Evolutionary conservation across 2,329 filamentous ascomycete species (phyloP).

Genomic region (Aspergillus piperis): DNA sequence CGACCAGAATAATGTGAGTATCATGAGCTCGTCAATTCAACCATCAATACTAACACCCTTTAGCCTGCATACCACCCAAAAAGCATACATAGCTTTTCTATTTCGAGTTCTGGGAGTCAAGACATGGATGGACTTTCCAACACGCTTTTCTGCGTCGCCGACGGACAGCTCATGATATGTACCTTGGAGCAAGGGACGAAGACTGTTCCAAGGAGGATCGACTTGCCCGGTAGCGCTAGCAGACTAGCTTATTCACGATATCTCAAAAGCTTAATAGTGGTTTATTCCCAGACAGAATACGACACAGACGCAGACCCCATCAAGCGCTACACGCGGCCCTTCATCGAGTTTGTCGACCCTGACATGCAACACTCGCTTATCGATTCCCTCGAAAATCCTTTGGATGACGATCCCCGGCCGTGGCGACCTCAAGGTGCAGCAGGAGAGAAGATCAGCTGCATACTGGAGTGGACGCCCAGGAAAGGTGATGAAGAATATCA

Average conservation of each 20-base stretch:
- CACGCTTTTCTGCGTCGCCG: conserved; percentile 51
- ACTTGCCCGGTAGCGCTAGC: conserved; percentile 44
- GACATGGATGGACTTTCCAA: conserved; percentile 36
- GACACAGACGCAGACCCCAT: conserved; percentile 31
- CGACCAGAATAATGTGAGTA: conserved; percentile 44
- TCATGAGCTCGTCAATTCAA: background rate
- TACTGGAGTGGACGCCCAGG: conserved; percentile 44
- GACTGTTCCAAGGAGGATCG: conserved; percentile 44
- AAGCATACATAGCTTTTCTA: conserved; percentile 37
- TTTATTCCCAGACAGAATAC: conserved; percentile 39
- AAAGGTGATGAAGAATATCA: conserved; percentile 41
- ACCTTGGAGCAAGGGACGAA: conserved; percentile 47
- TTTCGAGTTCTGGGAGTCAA: conserved; percentile 32
- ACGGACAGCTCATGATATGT: conserved; percentile 51
- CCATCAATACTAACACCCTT: conserved; percentile 16
- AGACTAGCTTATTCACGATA: conserved; percentile 49
- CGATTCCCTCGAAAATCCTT: conserved; percentile 8
- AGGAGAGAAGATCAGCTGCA: conserved; percentile 45
- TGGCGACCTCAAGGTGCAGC: conserved; percentile 35
- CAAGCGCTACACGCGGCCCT: conserved; percentile 35
- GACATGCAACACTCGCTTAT: conserved; percentile 31
- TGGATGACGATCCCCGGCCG: conserved; percentile 14
- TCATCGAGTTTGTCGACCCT: conserved; percentile 43
- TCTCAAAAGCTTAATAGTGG: conserved; percentile 53
- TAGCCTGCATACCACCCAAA: conserved; percentile 43